Conservation (phyloP, 2,329 filamentous ascomycete species). For the Pseudocercospora fijiensis region DNA sequence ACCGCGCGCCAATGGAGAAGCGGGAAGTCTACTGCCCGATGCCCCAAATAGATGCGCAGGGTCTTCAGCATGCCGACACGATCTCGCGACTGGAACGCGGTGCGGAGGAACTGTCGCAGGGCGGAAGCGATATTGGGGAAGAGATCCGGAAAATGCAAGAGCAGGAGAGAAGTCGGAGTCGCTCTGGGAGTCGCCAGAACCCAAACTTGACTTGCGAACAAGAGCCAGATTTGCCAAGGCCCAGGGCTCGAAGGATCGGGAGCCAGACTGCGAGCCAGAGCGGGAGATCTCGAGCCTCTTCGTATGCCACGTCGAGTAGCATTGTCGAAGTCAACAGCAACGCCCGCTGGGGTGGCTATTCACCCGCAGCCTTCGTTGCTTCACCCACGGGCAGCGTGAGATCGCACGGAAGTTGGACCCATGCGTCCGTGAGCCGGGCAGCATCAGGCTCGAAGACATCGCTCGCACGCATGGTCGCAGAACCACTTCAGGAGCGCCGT, state of each 20-base stretch:
- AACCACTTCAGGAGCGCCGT: constrained; percentile 40
- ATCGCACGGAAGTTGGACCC: constrained; percentile 49
- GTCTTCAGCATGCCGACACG: constrained; percentile 47
- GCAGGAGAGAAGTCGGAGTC: constrained; percentile 37
- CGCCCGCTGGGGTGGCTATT: constrained; percentile 68
- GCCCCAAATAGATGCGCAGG: constrained; percentile 6
- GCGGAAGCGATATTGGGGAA: constrained; percentile 71
- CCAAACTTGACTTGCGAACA: constrained; percentile 25
- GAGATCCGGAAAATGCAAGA: constrained; percentile 72
- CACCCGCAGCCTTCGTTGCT: constrained; percentile 65
- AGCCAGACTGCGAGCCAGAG: constrained; percentile 15
- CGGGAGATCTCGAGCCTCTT: constrained; percentile 59
- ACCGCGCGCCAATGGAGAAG: neutral
- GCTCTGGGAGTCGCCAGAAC: constrained; percentile 24
- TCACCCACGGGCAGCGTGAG: constrained; percentile 63
- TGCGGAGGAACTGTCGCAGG: constrained; percentile 68
- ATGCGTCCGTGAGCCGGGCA: constrained; percentile 36
- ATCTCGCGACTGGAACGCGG: constrained; percentile 71
- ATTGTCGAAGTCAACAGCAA: constrained; percentile 68
- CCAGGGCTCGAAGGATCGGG: constrained; percentile 9
- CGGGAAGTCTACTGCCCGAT: constrained; percentile 3
- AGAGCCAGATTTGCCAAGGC: constrained; percentile 15
- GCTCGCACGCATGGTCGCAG: constrained; percentile 41
- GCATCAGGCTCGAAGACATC: constrained; percentile 45
- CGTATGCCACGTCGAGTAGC: constrained; percentile 48